phyloP scores from a whole-genome alignment of 2,329 filamentous ascomycete genomes.

The Fusarium incarnatum region DNA sequence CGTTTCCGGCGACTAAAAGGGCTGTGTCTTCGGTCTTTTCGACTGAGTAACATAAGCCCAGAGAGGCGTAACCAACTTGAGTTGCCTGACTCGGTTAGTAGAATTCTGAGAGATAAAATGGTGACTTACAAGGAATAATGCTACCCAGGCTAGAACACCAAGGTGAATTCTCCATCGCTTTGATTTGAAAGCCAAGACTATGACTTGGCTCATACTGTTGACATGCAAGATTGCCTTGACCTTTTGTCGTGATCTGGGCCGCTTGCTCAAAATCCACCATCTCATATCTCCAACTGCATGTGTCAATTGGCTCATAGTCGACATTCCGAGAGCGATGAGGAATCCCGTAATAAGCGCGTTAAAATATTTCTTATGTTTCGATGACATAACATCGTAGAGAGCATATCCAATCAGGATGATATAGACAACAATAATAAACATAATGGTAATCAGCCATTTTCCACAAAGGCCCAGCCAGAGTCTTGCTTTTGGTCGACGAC shows the following conservation, averaged over 20 bases:
- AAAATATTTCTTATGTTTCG: constrained; percentile 53
- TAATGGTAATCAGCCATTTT: constrained; percentile 24
- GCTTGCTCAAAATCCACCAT: constrained; percentile 58
- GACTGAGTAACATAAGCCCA: constrained; percentile 57
- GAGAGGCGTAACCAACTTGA: constrained; percentile 56
- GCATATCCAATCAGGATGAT: constrained; percentile 19
- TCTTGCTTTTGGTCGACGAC: not conserved
- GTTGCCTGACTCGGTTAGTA: constrained; percentile 46
- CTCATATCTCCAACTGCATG: constrained; percentile 56
- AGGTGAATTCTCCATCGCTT: constrained; percentile 27
- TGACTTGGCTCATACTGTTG: constrained; percentile 26
- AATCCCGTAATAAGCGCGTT: constrained; percentile 58
- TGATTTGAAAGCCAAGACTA: constrained; percentile 26
- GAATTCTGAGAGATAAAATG: not conserved
- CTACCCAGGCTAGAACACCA: constrained; percentile 22
- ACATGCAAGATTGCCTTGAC: constrained; percentile 31
- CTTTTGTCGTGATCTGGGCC: constrained; percentile 51
- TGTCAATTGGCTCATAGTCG: constrained; percentile 57
- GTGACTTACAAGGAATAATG: constrained; percentile 13
- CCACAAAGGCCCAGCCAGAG: constrained; percentile 8
- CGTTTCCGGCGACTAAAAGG: constrained; percentile 48
- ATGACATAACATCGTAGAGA: constrained; percentile 13
- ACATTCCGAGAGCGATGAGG: constrained; percentile 56
- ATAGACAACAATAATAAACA: constrained; percentile 4
- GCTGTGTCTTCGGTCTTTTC: constrained; percentile 52